These are phyloP conservation scores for Starmerella vitae DNA, from an alignment of 805 yeast species.

Conservation along the genomic window DNA sequence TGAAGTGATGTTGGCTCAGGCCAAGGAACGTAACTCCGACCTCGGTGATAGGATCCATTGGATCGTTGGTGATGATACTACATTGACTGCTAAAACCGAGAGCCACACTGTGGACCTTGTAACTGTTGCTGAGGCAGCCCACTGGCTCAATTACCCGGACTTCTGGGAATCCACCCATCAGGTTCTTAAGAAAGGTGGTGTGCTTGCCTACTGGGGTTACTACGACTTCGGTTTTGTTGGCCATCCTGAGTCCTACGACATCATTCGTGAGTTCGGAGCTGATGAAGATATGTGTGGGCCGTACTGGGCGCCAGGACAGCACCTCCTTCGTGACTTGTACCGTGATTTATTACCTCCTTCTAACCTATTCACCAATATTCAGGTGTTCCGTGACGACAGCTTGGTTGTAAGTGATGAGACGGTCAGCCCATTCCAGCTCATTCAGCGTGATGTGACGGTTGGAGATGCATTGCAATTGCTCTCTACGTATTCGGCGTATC, in stretches of 20 bases:
- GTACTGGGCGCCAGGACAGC: constrained; percentile 79
- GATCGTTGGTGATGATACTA: constrained; percentile 20
- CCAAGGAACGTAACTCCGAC: constrained; percentile 20
- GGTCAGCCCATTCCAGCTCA: constrained; percentile 20
- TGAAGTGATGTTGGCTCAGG: constrained; percentile 40
- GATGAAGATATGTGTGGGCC: constrained; percentile 35
- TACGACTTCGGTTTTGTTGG: constrained; percentile 50
- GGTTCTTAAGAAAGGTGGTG: constrained; percentile 47
- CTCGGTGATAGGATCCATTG: constrained; percentile 6
- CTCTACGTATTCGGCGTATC: constrained; percentile 58
- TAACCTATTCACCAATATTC: constrained; percentile 31
- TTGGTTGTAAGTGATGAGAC: constrained; percentile 14
- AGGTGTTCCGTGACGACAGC: background rate
- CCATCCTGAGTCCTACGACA: constrained; percentile 39
- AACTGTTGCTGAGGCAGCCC: constrained; percentile 69
- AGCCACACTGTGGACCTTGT: constrained; percentile 45
- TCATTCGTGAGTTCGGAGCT: constrained; percentile 41
- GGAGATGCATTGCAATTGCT: constrained; percentile 40
- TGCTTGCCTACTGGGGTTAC: constrained; percentile 69
- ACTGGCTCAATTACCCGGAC: constrained; percentile 56
- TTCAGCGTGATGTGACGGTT: constrained; percentile 27
- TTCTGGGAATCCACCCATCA: constrained; percentile 40
- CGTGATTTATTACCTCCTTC: constrained; percentile 35
- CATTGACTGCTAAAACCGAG: constrained; percentile 14
- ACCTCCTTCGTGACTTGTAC: constrained; percentile 36